These are phyloP conservation scores for Haberlea rhodopensis DNA, from an alignment of 257 asterid genomes.

Conservation along the genomic window DNA sequence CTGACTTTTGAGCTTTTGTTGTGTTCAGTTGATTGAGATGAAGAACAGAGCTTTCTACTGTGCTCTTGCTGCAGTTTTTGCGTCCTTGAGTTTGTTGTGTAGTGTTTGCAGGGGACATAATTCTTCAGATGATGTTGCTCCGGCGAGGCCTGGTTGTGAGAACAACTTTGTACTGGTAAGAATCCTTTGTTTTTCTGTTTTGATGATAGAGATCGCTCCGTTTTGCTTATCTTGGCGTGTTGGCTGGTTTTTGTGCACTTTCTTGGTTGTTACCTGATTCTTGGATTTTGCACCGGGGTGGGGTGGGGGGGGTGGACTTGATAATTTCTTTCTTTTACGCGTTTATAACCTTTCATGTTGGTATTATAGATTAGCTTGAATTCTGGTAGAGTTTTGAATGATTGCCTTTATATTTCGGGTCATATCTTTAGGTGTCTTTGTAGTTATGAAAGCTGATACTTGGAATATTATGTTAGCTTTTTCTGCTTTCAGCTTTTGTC, in stretches of 20 bases:
- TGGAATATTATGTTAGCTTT: constrained; percentile 17
- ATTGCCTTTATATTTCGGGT: constrained; percentile 17
- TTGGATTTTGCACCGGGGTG: not conserved
- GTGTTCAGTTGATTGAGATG: constrained; percentile 41
- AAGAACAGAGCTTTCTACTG: constrained; percentile 40
- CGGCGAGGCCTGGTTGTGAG: constrained; percentile 77
- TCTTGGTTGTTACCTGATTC: not conserved
- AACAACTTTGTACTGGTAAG: constrained; percentile 86
- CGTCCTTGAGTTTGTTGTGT: constrained; percentile 38
- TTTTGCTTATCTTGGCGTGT: not conserved
- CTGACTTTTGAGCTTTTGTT: not conserved
- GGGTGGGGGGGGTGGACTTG: not conserved
- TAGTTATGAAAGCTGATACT: not conserved
- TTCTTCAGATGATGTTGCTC: constrained; percentile 83
- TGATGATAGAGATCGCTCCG: constrained; percentile 18
- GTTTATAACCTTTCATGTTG: too few relatives aligned
- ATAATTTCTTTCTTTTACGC: not conserved
- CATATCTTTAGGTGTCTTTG: constrained; percentile 17
- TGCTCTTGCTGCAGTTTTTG: constrained; percentile 30
- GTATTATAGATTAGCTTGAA: too few relatives aligned
- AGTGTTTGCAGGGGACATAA: constrained; percentile 80
- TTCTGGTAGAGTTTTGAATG: too few relatives aligned
- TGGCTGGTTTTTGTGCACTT: not conserved
- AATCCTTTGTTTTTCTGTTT: constrained; percentile 17
- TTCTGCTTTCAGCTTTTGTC: constrained; percentile 5